A percentile compares a stretch with the other conserved stretches of the same genome.
These are phyloP conservation scores for Plantago coronopus DNA, from an alignment of 305 asterid species.

Conservation along the genomic window DNA sequence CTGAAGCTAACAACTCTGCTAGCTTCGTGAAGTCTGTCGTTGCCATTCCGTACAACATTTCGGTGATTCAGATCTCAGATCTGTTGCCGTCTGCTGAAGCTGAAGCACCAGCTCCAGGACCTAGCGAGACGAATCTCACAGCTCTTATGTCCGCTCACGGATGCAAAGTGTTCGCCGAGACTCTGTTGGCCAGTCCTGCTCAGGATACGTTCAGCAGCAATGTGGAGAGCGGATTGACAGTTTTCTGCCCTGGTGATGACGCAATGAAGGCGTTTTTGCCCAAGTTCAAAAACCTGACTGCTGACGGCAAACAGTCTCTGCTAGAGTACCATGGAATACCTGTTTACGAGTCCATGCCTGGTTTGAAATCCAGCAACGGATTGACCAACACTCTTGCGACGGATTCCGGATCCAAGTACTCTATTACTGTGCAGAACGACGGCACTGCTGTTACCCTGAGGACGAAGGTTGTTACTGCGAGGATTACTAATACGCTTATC, in stretches of 20 bases:
- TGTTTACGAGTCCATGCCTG: slow-evolving; percentile 46
- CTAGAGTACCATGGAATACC: slow-evolving; percentile 79
- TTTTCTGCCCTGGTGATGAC: slow-evolving; percentile 83
- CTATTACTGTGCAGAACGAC: slow-evolving; percentile 67
- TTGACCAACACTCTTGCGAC: slow-evolving; percentile 61
- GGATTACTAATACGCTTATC: slow-evolving; percentile 42
- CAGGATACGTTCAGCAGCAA: slow-evolving; percentile 47
- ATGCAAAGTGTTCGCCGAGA: slow-evolving; percentile 76
- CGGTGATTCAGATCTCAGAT: slow-evolving; percentile 75
- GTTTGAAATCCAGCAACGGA: slow-evolving; percentile 66
- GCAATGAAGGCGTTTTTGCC: slow-evolving; percentile 71
- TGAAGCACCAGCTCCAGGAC: slow-evolving; percentile 77
- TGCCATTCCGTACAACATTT: slow-evolving; percentile 63
- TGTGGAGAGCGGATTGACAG: slow-evolving; percentile 62
- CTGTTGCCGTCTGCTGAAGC: slow-evolving; percentile 62
- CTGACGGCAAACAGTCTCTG: slow-evolving; percentile 45
- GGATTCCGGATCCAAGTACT: slow-evolving; percentile 51
- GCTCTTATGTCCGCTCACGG: slow-evolving; percentile 69
- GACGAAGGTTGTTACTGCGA: slow-evolving; percentile 66
- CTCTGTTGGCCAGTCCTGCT: slow-evolving; percentile 52
- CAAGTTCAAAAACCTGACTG: slow-evolving; percentile 53
- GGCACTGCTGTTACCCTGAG: slow-evolving; percentile 61
- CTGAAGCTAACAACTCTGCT: slow-evolving; percentile 31
- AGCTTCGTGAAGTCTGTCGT: slow-evolving; percentile 48
- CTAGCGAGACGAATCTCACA: slow-evolving; percentile 57